Base-by-base conservation (phyloP, 2,329 filamentous ascomycete species). In the Chaetothyriales sp. region DNA sequence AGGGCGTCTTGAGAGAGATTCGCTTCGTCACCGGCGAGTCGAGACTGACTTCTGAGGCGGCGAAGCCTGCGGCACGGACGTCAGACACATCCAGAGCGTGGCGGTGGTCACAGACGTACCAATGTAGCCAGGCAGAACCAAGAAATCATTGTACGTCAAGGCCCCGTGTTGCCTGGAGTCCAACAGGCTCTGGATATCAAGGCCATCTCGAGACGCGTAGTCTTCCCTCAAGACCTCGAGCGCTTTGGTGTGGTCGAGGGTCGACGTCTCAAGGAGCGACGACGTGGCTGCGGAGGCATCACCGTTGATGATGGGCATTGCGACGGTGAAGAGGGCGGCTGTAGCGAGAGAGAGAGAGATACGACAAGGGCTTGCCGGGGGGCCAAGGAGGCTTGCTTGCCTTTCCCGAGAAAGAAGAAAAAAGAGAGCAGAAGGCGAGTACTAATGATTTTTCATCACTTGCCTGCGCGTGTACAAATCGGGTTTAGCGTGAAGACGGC, bases 91-190 rank as follows among this genome's bases (percentile, higher is more conserved):
- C 44, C 19, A 25, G 7, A 9, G 44, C 19, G n/a, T 18, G 18
- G 46, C 3, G 13, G 22, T 45, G 13, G 22, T 45, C 40, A 46
- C 47, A 51, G 47, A 57, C 69, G 63, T 74, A 81, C 77, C 92
- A 73, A 98, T 95, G 75, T 95, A 95, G 67, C 94, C 94, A 54
- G 92, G 92, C 56, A 98, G 79, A 64, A 98, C 74, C 58, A 98
- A 82, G 76, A 98, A 98, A 73, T 98, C 92, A 72, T 98, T 98
- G 79, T 95, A 98, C 54, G 90, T 97, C 65, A 98, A 77, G 64
- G 92, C 92, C 57, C 92, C 92, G 66, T 89, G 86, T 71, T 83
- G 85, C 74, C 85, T 85, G 60, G 90, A 89, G 74, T 98, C 86
- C 69, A 97, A 81, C 63, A 98, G 78, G 59, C 88, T 83, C 66